A percentile compares a stretch with the other conserved stretches of the same genome.
Evolutionary conservation across 2,329 filamentous ascomycete genomes (phyloP).

Genomic region (Aspergillus puulaauensis): DNA sequence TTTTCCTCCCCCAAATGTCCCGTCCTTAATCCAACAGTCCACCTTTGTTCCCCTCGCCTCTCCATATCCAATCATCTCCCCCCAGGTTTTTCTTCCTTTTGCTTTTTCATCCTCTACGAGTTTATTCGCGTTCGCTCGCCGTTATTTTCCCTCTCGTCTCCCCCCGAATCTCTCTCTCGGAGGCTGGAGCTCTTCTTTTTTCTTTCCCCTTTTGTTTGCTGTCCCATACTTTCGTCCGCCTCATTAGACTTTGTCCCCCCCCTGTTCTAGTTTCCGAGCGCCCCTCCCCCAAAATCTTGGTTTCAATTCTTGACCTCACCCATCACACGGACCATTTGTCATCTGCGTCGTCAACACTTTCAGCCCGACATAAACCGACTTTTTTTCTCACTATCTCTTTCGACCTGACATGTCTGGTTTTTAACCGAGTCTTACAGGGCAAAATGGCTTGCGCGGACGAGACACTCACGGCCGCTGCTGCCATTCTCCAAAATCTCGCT

Average conservation of each 20-base stretch:
- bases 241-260: constrained; percentile 6
- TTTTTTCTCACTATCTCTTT: constrained; percentile 7
- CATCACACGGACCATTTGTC: constrained; percentile 9
- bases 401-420: constrained; percentile 22
- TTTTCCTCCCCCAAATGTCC: constrained; percentile 1
- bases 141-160: constrained; percentile 1
- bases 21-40: not conserved
- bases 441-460: constrained; percentile 50
- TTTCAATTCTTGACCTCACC: not conserved
- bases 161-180: not conserved
- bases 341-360: not conserved
- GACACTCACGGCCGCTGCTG: constrained; percentile 47
- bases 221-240: constrained; percentile 3
- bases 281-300: constrained; percentile 5
- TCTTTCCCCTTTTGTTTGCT: constrained; percentile 11
- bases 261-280: constrained; percentile 7
- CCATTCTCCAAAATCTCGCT: constrained; percentile 47
- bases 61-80: constrained; percentile 3
- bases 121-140: not conserved
- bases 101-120: not conserved
- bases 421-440: constrained; percentile 30
- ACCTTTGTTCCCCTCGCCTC: not conserved
- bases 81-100: constrained; percentile 6
- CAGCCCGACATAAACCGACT: not conserved
- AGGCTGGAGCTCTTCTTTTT: not conserved